Base-by-base conservation (phyloP, 495 filamentous ascomycete genomes). In the Aspergillus nanangensis region DNA sequence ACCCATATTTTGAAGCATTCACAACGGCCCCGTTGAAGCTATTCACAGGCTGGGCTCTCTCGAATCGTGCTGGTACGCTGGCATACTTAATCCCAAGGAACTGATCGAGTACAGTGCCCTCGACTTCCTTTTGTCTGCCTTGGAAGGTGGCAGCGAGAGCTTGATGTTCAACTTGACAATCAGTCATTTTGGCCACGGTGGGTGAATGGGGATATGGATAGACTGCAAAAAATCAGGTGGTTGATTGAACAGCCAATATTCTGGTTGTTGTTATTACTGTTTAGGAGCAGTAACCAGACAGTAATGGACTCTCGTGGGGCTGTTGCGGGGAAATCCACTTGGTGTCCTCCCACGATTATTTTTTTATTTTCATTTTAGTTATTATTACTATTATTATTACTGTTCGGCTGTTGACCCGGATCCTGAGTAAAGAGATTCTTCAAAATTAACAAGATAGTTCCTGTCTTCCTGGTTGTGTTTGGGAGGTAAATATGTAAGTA, bases 41-140 rank as follows among this genome's bases (percentile, higher is more conserved):
- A 4, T 56, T 29, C n/a, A 70, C 53, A 3, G 58, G 52, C 32
- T 50, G 15, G 0, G 64, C 57, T 3, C 44, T 61, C 42, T 66
- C 64, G 45, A 71, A 71, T 8, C 68, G 58, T 10, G 55, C 64
- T 0, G 68, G 65, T 13, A 71, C 46, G 35, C 38, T 49, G 23
- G 61, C 66, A 49, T 70, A 71, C 33, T 65, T 65, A 34, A 71
- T 64, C 14, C 64, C 63, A 7, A 62, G 47, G 47, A 61, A 71
- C 39, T 66, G 58, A 45, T 70, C 51, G 24, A 72, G 40, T 1
- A 37, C 2, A 4, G 39, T 41, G 7, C 43, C 45, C 21, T 58
- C 49, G 2, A 21, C 38, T 20, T 55, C 33, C 19, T 48, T 47
- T 7, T 51, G 17, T 8, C 53, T 55, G 5, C 65, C 67, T n/a